Evolutionary conservation across 2,329 filamentous ascomycete genomes (phyloP), one percentile per base, ranked within the genome.

Genomic region (Fusarium veterinarium): DNA sequence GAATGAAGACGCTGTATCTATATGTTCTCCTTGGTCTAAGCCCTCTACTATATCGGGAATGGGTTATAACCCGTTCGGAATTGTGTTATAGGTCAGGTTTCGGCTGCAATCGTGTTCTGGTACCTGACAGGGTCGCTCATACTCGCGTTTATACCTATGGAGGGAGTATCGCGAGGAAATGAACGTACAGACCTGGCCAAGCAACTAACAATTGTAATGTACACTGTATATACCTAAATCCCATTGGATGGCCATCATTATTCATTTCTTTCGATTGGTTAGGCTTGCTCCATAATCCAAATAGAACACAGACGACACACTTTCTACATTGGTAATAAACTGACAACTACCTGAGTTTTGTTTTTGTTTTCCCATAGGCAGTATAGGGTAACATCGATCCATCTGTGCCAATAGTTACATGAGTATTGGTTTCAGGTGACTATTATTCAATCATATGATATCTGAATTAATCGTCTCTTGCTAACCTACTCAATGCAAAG

Each of bases 1-100:
- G 58, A 74, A 72, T 73, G 73, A 64, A 69, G 53, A 33, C 30
- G 40, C 38, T 37, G n/a, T 37, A 56, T 45, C 23, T 23, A 19
- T 28, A 11, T 40, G 33, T 58, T 40, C 33, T 16, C 48, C 25
- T 30, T 7, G 4, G 2, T 19, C 30, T 49, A 14, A 38, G 16
- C 13, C 13, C 28, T 35, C 16, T 23, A 25, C 16, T 33, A 19
- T 25, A 35, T 25, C n/a, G 12, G 13, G n/a, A 51, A 51, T 17
- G 23, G 19, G 10, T n/a, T 40, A 20, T 16, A 28, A 17, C 28
- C 28, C n/a, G 14, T 25, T 16, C 13, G 35, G 5, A 13, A 20
- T n/a, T 53, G 19, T 28, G 12, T 40, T 10, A 12, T 37, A 35
- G 19, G 13, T 20, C 23, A 40, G 7, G 28, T 28, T 40, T 40